Evolutionary conservation across 768 basidiomycete species (phyloP).

Genomic region (Rhodosporidiobolus sp.): DNA sequence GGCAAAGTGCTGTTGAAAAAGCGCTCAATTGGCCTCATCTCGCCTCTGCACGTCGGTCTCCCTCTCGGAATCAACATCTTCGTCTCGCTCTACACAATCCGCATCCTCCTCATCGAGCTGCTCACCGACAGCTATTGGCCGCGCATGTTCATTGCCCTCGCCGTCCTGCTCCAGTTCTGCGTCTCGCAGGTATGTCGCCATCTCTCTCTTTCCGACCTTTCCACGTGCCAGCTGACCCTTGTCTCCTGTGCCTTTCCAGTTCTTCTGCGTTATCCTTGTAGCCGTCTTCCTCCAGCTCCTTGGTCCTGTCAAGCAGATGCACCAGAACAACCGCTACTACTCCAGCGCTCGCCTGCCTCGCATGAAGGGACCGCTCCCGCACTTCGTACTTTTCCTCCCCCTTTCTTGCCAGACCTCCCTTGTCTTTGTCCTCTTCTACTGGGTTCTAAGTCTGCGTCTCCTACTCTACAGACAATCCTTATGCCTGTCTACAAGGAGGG

Average conservation of each 20-base stretch:
- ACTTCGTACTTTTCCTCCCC: background rate
- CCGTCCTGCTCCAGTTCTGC: constrained; percentile 27
- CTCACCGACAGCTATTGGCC: constrained; percentile 23
- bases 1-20: background rate
- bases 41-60: constrained; percentile 27
- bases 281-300: constrained; percentile 26
- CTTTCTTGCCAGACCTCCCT: too few species aligned
- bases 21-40: constrained; percentile 14
- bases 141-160: constrained; percentile 22
- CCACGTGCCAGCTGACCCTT: background rate
- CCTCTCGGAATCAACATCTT: constrained; percentile 28
- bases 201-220: background rate
- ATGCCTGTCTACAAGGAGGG: constrained; percentile 42
- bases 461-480: constrained; percentile 3
- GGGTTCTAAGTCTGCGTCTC: too few species aligned
- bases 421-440: too few species aligned
- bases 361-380: constrained; percentile 20
- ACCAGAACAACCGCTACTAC: constrained; percentile 21
- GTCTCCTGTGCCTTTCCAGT: background rate
- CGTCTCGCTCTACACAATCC: constrained; percentile 13
- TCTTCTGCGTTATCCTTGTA: constrained; percentile 26
- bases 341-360: constrained; percentile 10
- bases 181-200: constrained; percentile 17
- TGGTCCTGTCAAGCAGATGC: constrained; percentile 23
- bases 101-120: constrained; percentile 16